These are phyloP conservation scores for Cyberlindnera lachancei DNA, from an alignment of 805 yeast species.

Conservation along the genomic window DNA sequence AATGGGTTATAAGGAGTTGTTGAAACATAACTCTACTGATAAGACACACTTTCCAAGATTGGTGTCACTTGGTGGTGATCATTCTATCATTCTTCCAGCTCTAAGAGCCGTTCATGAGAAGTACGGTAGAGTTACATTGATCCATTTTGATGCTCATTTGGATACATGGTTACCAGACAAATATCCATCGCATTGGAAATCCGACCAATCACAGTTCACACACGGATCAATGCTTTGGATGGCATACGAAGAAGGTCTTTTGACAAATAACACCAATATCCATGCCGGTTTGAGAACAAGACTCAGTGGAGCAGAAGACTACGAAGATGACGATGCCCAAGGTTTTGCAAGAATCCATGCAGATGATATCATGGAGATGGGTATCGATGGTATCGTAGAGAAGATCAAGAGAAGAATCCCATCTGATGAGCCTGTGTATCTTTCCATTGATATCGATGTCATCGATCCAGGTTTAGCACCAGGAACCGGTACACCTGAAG, in stretches of 20 bases:
- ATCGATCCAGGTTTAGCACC: conserved; percentile 71
- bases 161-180: conserved; percentile 76
- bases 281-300: conserved; percentile 78
- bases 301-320: conserved; percentile 56
- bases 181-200: conserved; percentile 57
- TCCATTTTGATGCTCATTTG: conserved; percentile 81
- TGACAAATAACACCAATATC: conserved; percentile 41
- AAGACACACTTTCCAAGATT: conserved; percentile 45
- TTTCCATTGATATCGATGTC: conserved; percentile 75
- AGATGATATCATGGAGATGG: conserved; percentile 67
- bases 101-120: conserved; percentile 52
- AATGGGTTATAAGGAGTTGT: conserved; percentile 47
- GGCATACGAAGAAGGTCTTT: conserved; percentile 53
- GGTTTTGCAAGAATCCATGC: conserved; percentile 65
- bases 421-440: conserved; percentile 58
- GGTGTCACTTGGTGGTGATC: conserved; percentile 79
- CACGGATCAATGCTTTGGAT: conserved; percentile 88
- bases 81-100: conserved; percentile 67
- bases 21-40: conserved; percentile 24
- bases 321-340: conserved; percentile 56
- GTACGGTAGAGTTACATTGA: conserved; percentile 63
- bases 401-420: conserved; percentile 49
- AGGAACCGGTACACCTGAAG: conserved; percentile 75
- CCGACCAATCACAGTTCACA: conserved; percentile 50
- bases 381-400: conserved; percentile 51